These are phyloP conservation scores for Candida suzukii DNA, from an alignment of 805 yeast species.

Conservation along the genomic window DNA sequence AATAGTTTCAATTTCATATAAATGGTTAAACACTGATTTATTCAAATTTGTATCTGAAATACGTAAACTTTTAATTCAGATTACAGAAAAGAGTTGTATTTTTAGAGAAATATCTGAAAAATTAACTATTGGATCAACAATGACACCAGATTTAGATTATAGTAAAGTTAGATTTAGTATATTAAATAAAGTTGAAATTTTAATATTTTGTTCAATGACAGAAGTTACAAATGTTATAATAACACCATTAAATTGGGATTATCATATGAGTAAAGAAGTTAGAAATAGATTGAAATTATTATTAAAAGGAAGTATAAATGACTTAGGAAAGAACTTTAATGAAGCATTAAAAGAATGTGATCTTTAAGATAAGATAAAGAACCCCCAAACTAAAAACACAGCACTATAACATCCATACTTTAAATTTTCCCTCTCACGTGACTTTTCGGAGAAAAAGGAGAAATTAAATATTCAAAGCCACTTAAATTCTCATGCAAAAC, in stretches of 20 bases:
- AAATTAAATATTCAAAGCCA: too few species aligned
- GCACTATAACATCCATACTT: too few species aligned
- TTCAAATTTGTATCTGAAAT: slow-evolving; percentile 18
- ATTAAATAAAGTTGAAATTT: slow-evolving; percentile 10
- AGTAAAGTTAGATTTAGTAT: slow-evolving; percentile 18
- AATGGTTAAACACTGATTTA: slow-evolving; percentile 19
- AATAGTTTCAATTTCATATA: slow-evolving; percentile 12
- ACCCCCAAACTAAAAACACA: too few species aligned
- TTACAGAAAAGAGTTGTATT: slow-evolving; percentile 13
- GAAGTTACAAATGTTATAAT: slow-evolving; percentile 1
- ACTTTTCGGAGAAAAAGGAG: too few species aligned
- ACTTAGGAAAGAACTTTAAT: slow-evolving; percentile 11
- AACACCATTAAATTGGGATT: background rate
- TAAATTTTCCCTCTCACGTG: too few species aligned
- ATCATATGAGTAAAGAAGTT: background rate
- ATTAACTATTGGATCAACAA: slow-evolving; percentile 7
- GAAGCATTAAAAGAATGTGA: slow-evolving; percentile 8
- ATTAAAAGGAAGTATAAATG: slow-evolving; percentile 10
- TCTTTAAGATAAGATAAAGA: background rate
- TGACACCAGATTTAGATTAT: slow-evolving; percentile 21
- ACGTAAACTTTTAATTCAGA: slow-evolving; percentile 16
- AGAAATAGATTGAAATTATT: slow-evolving; percentile 12
- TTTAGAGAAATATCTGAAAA: slow-evolving; percentile 9
- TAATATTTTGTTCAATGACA: slow-evolving; percentile 16
- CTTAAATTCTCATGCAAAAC: too few species aligned